Conservation (phyloP, 2,329 filamentous ascomycete genomes). For the Ophiostoma sp. region DNA sequence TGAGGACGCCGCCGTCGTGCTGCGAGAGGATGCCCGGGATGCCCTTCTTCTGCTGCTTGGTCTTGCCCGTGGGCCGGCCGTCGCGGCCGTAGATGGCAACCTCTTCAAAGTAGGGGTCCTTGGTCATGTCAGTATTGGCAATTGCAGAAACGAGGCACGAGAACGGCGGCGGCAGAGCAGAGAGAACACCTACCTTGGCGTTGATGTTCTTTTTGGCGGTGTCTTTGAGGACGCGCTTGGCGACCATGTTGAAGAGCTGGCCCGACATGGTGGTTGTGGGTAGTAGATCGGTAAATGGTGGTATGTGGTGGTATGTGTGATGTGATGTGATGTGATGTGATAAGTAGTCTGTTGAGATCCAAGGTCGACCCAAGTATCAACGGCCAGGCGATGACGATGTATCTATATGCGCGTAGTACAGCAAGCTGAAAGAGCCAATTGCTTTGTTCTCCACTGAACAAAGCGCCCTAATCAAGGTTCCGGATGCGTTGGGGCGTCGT, state of each 20-base stretch:
- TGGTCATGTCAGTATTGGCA: not conserved
- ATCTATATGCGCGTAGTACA: not conserved
- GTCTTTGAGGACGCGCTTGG: constrained; percentile 27
- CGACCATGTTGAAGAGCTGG: constrained; percentile 26
- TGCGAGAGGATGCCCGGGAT: constrained; percentile 75
- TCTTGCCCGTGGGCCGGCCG: constrained; percentile 61
- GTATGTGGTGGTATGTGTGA: not conserved
- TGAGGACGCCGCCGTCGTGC: constrained; percentile 76
- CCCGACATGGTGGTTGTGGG: constrained; percentile 24
- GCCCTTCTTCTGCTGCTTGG: constrained; percentile 79
- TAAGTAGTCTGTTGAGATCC: not conserved
- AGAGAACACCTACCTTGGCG: constrained; percentile 26
- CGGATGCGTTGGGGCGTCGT: constrained; percentile 21
- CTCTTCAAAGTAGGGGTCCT: constrained; percentile 89
- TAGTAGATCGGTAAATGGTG: not conserved
- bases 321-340: not conserved
- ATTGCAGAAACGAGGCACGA: not conserved
- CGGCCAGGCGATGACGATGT: not conserved
- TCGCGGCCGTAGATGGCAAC: constrained; percentile 67
- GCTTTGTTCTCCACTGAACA: constrained; percentile 19
- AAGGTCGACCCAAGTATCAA: not conserved
- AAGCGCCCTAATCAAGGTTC: constrained; percentile 10
- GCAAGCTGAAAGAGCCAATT: constrained; percentile 1
- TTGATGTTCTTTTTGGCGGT: constrained; percentile 30
- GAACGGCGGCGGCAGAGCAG: not conserved